A percentile compares a stretch with the other conserved stretches of the same genome.
Evolutionary conservation across 2,329 filamentous ascomycete genomes (phyloP).

Genomic region (Aspergillus clavatus): DNA sequence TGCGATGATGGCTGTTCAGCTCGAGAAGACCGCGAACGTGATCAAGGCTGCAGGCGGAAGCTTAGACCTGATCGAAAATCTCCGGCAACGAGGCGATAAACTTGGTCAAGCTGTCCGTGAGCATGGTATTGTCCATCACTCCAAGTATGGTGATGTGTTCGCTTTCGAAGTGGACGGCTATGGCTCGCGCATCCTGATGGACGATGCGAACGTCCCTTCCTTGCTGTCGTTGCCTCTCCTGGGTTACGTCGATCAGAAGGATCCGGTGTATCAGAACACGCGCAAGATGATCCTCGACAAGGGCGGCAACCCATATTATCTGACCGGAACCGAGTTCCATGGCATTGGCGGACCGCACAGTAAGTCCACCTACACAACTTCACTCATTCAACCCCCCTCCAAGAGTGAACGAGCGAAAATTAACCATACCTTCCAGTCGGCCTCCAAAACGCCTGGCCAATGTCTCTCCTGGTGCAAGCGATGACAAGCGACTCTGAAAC

Average conservation of each 20-base stretch:
- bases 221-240: conserved; percentile 57
- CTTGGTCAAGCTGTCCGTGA: conserved; percentile 78
- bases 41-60: conserved; percentile 58
- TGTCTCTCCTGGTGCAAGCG: conserved; percentile 87
- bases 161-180: conserved; percentile 64
- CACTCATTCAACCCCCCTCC: neutral
- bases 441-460: conserved; percentile 89
- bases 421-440: conserved; percentile 56
- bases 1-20: conserved; percentile 89
- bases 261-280: conserved; percentile 81
- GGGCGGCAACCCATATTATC: conserved; percentile 79
- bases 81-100: conserved; percentile 54
- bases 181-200: conserved; percentile 58
- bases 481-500: conserved; percentile 77
- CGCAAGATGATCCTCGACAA: conserved; percentile 73
- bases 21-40: conserved; percentile 67
- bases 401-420: conserved; percentile 2
- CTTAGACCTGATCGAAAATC: conserved; percentile 43
- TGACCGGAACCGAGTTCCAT: conserved; percentile 69
- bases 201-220: conserved; percentile 62
- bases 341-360: conserved; percentile 78
- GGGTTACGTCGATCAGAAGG: conserved; percentile 53
- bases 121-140: conserved; percentile 62
- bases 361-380: conserved; percentile 37
- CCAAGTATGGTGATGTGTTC: conserved; percentile 55